Conservation (phyloP, 2,329 filamentous ascomycete genomes). For the Coniochaeta sp. region DNA sequence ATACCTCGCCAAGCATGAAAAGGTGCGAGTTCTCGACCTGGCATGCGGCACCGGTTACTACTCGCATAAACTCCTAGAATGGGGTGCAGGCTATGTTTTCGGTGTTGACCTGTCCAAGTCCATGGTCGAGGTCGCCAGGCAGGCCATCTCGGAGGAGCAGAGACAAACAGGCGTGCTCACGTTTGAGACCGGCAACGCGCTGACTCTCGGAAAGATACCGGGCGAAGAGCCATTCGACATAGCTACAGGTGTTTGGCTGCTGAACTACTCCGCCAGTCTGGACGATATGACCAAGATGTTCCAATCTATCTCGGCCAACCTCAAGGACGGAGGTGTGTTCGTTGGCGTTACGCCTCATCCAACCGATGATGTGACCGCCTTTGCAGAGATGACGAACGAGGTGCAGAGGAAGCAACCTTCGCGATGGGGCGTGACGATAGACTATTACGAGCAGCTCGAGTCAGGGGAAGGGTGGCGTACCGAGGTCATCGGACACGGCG, state of each 20-base stretch:
- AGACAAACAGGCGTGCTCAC: background rate
- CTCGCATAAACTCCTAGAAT: slow-evolving; percentile 21
- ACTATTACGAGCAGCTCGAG: slow-evolving; percentile 6
- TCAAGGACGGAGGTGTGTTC: slow-evolving; percentile 22
- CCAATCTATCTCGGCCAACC: slow-evolving; percentile 22
- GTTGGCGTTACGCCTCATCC: slow-evolving; percentile 17
- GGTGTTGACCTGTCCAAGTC: slow-evolving; percentile 25
- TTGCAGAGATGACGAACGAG: background rate
- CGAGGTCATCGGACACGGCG: slow-evolving; percentile 4
- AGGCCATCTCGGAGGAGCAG: slow-evolving; percentile 5
- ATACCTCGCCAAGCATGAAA: background rate
- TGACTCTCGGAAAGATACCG: slow-evolving; percentile 14
- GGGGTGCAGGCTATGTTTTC: slow-evolving; percentile 24
- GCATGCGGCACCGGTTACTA: slow-evolving; percentile 29
- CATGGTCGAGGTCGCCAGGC: slow-evolving; percentile 22
- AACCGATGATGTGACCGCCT: slow-evolving; percentile 7
- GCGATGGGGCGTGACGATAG: slow-evolving; percentile 1
- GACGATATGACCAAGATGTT: slow-evolving; percentile 24
- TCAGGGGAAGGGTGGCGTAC: slow-evolving; percentile 8
- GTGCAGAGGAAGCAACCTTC: background rate
- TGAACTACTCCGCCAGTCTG: slow-evolving; percentile 25
- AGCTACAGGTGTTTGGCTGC: slow-evolving; percentile 26
- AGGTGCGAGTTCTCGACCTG: slow-evolving; percentile 23
- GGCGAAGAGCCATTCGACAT: slow-evolving; percentile 22
- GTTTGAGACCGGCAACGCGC: slow-evolving; percentile 17